Evolutionary conservation across 208 protist species (phyloP).

Genomic region (Crithidia fasciculata): DNA sequence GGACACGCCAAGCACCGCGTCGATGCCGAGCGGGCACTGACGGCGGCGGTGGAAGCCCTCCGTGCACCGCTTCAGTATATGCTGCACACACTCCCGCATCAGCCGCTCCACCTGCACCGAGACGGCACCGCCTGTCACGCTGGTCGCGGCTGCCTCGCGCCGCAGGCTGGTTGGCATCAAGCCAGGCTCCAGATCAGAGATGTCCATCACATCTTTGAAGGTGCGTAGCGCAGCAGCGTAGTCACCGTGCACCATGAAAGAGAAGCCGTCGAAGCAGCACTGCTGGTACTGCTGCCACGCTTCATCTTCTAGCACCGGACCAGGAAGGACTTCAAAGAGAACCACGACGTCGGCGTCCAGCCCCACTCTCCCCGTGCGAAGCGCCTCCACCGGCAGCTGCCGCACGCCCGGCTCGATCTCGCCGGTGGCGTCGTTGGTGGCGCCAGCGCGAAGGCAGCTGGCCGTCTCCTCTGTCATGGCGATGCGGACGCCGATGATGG

Average conservation of each 20-base stretch:
- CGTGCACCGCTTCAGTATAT: background rate
- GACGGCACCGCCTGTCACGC: slow-evolving; percentile 10
- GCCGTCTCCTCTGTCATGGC: slow-evolving; percentile 52
- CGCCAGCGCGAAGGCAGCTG: slow-evolving; percentile 28
- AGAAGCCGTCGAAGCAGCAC: slow-evolving; percentile 37
- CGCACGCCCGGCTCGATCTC: slow-evolving; percentile 10
- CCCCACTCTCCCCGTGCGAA: slow-evolving; percentile 15
- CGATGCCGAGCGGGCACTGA: slow-evolving; percentile 3
- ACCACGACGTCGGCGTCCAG: slow-evolving; percentile 26
- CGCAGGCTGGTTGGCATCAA: slow-evolving; percentile 18
- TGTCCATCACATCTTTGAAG: slow-evolving; percentile 28
- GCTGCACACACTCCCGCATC: slow-evolving; percentile 18
- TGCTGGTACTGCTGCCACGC: slow-evolving; percentile 36
- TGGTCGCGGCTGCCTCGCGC: slow-evolving; percentile 18
- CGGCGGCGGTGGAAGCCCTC: background rate
- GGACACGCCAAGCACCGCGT: background rate
- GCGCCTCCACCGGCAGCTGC: slow-evolving; percentile 39
- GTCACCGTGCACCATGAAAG: slow-evolving; percentile 43
- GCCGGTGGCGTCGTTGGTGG: background rate
- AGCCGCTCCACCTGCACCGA: slow-evolving; percentile 30
- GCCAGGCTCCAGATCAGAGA: slow-evolving; percentile 20
- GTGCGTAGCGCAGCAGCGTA: slow-evolving; percentile 36
- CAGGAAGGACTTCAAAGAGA: slow-evolving; percentile 36
- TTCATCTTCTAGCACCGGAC: slow-evolving; percentile 9
- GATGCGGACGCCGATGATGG: slow-evolving; percentile 32